Evolutionary conservation across 805 yeast species (phyloP), one percentile per base, ranked within the genome.

Genomic region (Teunomyces kruisii): DNA sequence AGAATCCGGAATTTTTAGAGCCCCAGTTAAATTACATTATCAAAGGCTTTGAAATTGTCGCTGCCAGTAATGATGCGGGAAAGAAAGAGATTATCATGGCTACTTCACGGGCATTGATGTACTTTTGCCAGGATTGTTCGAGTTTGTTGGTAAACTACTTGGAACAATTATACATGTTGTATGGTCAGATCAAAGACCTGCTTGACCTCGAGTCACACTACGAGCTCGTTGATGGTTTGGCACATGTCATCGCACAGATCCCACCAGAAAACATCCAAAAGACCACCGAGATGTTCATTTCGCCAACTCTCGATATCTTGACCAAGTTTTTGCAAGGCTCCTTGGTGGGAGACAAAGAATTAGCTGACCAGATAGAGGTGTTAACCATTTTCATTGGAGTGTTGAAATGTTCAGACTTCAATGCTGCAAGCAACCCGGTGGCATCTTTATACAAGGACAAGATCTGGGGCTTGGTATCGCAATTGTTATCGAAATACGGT

Each of bases 61-160:
- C 32, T 15, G 17, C 22, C 14, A 33, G 39, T n/a, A 42, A 30
- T 9, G 36, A 26, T 15, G 40, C 51, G 8, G 47, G 44, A 32
- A 53, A 58, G 35, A 59, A 59, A 32, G 83, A 79, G 35, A 85
- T 88, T 26, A 72, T 85, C 17, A 79, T 85, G 22, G 97, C 99
- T 1, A 88, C 97, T 0, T 85, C 97, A 0, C 91, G 88, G 64
- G 95, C 99, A 0, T 75, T 94, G 56, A 88, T 89, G 91, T 92
- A 82, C 60, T 88, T 94, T 58, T 91, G 97, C 68, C 86, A 88
- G 58, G 99, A 95, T 65, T 94, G 99, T 58, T 78, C 91, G 0
- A 57, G 63, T 9, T 70, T 82, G 12, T 68, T 94, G 53, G 78
- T 82, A 14, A 76, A 77, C 39, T 88, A 78, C 60, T 69, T 89